Conservation (phyloP, 1,139 yeast species). For the Hyphopichia fennica region DNA sequence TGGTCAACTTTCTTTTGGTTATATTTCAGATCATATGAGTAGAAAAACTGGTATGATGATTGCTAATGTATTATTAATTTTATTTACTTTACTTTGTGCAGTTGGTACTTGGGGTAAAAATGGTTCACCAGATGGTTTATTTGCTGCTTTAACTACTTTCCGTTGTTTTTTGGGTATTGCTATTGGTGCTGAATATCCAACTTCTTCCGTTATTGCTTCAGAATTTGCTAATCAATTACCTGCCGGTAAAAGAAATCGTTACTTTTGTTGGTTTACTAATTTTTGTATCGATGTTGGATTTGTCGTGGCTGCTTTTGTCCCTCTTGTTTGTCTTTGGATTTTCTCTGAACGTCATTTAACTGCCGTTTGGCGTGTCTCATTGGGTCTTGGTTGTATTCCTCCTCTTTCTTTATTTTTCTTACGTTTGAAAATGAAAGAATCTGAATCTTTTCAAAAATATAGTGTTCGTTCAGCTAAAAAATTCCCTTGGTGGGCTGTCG, state of each 20-base stretch:
- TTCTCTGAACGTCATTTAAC: conserved; percentile 68
- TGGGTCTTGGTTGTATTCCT: conserved; percentile 90
- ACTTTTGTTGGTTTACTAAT: conserved; percentile 87
- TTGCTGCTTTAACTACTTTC: conserved; percentile 79
- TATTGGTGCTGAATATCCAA: conserved; percentile 89
- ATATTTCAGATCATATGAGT: conserved; percentile 72
- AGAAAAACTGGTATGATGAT: conserved; percentile 80
- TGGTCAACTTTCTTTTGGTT: conserved; percentile 83
- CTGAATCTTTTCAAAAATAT: conserved; percentile 66
- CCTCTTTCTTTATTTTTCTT: conserved; percentile 76
- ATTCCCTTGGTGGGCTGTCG: conserved; percentile 66
- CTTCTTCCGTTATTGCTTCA: conserved; percentile 91
- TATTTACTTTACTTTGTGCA: conserved; percentile 75
- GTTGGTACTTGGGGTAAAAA: conserved; percentile 82
- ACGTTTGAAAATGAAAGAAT: conserved; percentile 74
- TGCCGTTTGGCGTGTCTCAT: conserved; percentile 89
- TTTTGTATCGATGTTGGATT: conserved; percentile 87
- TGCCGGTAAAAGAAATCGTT: conserved; percentile 81
- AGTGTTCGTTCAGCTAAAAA: conserved; percentile 60
- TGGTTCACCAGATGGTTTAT: conserved; percentile 62
- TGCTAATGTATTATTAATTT: conserved; percentile 69
- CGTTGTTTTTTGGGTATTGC: conserved; percentile 87
- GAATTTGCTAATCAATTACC: conserved; percentile 84
- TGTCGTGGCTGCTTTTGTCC: conserved; percentile 81
- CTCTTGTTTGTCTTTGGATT: conserved; percentile 84